Evolutionary conservation across 495 filamentous ascomycete genomes (phyloP), one percentile per base, ranked within the genome.

Genomic region (Aspergillus indologenus): DNA sequence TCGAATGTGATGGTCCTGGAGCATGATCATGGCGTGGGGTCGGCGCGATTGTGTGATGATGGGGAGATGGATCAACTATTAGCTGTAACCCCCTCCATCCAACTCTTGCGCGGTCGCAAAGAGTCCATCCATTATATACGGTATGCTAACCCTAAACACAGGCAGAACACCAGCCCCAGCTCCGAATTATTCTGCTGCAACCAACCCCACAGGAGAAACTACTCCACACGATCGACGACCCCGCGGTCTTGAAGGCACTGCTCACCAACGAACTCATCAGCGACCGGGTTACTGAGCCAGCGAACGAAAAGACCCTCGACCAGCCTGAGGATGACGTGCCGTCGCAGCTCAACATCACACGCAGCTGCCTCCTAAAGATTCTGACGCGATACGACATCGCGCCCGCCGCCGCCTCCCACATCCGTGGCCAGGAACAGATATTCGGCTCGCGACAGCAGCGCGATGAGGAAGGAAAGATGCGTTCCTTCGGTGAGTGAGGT

Each of bases 251-350:
- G 9, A 52, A 58, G 40, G 52, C 31, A 14, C 56, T 58, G 31
- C 56, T 58, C 47, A 58, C 42, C 20, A 58, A 58, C 19, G 56
- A 58, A 21, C 56, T 58, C 46, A 58, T 58, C 56, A 58, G 52
- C 1, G 56, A 58, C 21, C 45, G 45, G 18, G 29, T 20, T 9
- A 45, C 31, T 17, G 45, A 46, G 8, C 47, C 56, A 26, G 56
- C 47, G 5, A 46, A 51, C 18, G 31, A 31, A 4, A 58, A 58
- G 21, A 51, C 45, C 15, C 29, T 49, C 48, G 46, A 58, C n/a
- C 20, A 58, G 47, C 45, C 26, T 17, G 34, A 40, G 12, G 56
- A 20, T n/a, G 56, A 58, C 26, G 24, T 58, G 7, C 56, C 47
- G 3, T 58, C 56, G 34, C 56, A 58, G 31, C 47, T 58, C 6